Conservation (phyloP, 495 filamentous ascomycete species). For the Podospora conica region DNA sequence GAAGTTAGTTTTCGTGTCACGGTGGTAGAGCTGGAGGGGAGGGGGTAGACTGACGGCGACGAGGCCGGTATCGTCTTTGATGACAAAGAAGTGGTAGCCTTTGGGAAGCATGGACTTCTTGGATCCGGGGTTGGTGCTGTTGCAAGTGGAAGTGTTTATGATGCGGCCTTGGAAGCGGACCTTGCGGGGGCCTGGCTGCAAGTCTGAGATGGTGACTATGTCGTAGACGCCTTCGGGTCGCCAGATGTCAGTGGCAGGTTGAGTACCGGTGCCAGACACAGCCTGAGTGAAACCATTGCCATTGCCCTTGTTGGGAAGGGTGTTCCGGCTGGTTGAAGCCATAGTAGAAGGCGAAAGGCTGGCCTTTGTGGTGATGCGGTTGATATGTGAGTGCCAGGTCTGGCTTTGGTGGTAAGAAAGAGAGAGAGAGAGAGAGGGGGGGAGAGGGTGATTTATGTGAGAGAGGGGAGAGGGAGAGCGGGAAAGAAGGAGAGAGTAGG, state of each 20-base stretch:
- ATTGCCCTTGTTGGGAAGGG: too few relatives aligned
- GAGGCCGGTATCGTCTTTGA: conserved; percentile 54
- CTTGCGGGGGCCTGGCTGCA: conserved; percentile 46
- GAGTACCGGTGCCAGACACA: too few relatives aligned
- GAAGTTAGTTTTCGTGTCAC: background rate
- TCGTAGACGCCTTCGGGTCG: conserved; percentile 50
- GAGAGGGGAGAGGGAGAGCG: background rate
- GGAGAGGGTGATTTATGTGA: background rate
- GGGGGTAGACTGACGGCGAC: conserved; percentile 39
- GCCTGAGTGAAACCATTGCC: too few relatives aligned
- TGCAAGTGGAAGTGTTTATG: conserved; percentile 48
- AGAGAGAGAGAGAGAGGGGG: too few relatives aligned
- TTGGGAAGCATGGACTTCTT: conserved; percentile 17
- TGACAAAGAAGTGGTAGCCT: conserved; percentile 48
- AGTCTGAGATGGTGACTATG: conserved; percentile 41
- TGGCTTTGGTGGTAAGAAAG: background rate
- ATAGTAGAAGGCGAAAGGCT: too few relatives aligned
- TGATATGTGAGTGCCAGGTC: background rate
- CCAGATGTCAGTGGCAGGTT: conserved; percentile 36
- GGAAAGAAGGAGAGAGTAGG: too few relatives aligned
- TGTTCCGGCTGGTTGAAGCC: too few relatives aligned
- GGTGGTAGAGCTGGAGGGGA: background rate
- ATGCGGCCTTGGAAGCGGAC: conserved; percentile 54
- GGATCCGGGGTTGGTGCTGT: conserved; percentile 27
- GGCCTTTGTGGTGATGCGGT: background rate